Evolutionary conservation across 805 yeast species (phyloP), one percentile per base, ranked within the genome.

Genomic region (Starmerella scarabaei): DNA sequence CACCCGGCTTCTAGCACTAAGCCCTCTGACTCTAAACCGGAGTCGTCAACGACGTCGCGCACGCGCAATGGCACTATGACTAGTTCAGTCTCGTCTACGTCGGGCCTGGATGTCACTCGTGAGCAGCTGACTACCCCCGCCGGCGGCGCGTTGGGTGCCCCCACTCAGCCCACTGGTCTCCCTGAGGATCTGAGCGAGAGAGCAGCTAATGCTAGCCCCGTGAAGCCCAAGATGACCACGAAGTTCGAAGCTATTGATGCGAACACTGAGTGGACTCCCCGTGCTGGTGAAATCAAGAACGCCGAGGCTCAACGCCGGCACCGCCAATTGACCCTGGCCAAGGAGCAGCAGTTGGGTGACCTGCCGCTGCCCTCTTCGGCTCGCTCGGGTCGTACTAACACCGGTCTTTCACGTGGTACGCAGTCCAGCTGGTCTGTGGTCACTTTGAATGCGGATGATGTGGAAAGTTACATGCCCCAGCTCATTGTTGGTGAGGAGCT

Each of bases 401-500:
- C 35, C 6, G 20, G 20, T 14, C 9, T 21, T 5, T 32, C 35
- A 7, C 35, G 27, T 15, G 35, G 35, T 4, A 29, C 40, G 14
- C 29, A 14, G 21, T 44, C 48, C 3, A 30, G 20, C n/a, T 35
- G 43, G 41, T 36, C 44, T 2, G 26, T 40, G 5, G 16, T 23
- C 19, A 32, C 44, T 2, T 18, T 39, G 30, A 17, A 28, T 81
- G 70, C 76, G 80, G 49, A 84, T 84, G 41, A 42, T 17, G 38
- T 36, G 6, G 36, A 35, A 19, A 30, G 26, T 2, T 86, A 88
- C 1, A 72, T 88, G 41, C 80, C 96, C 0, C 96, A 88, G 60
- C 81, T 91, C 3, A 85, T 88, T 33, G 80, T 86, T 58, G 98
- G 98, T 38, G 97, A 88, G 56, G 82, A 75, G 49, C 64, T 86